Conservation (phyloP, 2,329 filamentous ascomycete genomes). For the Colletotrichum caudatum region DNA sequence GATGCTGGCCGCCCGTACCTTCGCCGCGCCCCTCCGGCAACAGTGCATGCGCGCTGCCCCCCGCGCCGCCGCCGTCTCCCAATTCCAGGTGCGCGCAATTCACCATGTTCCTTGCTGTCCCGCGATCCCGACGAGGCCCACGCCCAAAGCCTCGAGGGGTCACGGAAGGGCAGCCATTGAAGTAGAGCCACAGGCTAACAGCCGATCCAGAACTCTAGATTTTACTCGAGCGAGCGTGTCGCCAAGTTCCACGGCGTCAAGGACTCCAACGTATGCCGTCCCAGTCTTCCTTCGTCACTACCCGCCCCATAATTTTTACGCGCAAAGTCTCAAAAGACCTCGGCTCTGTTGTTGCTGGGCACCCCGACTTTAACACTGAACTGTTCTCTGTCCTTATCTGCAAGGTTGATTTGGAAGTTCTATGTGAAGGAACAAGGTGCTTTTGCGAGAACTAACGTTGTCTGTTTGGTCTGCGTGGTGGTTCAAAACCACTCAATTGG, state of each 20-base stretch:
- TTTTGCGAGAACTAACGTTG: slow-evolving; percentile 37
- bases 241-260: slow-evolving; percentile 95
- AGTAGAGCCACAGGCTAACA: slow-evolving; percentile 27
- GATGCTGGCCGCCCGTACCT: slow-evolving; percentile 87
- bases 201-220: slow-evolving; percentile 62
- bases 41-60: slow-evolving; percentile 81
- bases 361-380: slow-evolving; percentile 1
- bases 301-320: slow-evolving; percentile 36
- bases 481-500: slow-evolving; percentile 57
- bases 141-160: slow-evolving; percentile 15
- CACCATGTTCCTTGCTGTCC: slow-evolving; percentile 28
- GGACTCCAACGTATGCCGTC: slow-evolving; percentile 79
- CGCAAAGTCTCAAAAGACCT: slow-evolving; percentile 21
- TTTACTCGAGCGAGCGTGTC: slow-evolving; percentile 80
- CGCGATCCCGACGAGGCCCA: slow-evolving; percentile 20
- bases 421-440: neutral
- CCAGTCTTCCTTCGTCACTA: slow-evolving; percentile 22
- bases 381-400: neutral
- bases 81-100: slow-evolving; percentile 68
- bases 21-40: slow-evolving; percentile 79
- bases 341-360: slow-evolving; percentile 10
- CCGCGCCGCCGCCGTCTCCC: slow-evolving; percentile 63
- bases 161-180: slow-evolving; percentile 29
- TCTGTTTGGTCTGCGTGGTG: neutral
- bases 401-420: neutral